Conservation (phyloP, 2,329 filamentous ascomycete species). For the Fonsecaea nubica region DNA sequence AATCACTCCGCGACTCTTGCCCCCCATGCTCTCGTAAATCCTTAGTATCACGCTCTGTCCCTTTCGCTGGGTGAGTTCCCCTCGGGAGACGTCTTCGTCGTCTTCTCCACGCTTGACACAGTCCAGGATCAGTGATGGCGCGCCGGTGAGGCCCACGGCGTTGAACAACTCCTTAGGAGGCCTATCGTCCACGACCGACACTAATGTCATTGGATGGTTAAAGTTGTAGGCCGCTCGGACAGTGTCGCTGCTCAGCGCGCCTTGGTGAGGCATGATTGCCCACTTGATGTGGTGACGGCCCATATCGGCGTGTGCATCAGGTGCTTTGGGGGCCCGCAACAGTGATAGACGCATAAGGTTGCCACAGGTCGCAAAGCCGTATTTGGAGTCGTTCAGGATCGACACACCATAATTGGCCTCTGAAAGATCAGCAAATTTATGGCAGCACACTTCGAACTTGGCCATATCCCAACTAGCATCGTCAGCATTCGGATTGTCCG, state of each 20-base stretch:
- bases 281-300: slow-evolving; percentile 85
- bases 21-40: slow-evolving; percentile 87
- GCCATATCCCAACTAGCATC: slow-evolving; percentile 83
- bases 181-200: slow-evolving; percentile 39
- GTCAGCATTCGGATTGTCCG: slow-evolving; percentile 29
- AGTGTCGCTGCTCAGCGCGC: slow-evolving; percentile 72
- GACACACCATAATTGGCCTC: slow-evolving; percentile 89
- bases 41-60: slow-evolving; percentile 82
- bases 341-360: slow-evolving; percentile 89
- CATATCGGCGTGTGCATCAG: slow-evolving; percentile 94
- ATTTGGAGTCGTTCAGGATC: slow-evolving; percentile 94
- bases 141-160: slow-evolving; percentile 72
- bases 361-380: slow-evolving; percentile 89
- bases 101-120: slow-evolving; percentile 93
- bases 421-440: slow-evolving; percentile 90
- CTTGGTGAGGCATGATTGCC: slow-evolving; percentile 85
- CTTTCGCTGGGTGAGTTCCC: slow-evolving; percentile 66
- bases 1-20: slow-evolving; percentile 75
- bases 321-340: slow-evolving; percentile 86
- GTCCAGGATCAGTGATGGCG: slow-evolving; percentile 77
- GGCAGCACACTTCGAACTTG: slow-evolving; percentile 95
- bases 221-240: slow-evolving; percentile 87
- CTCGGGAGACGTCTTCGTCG: slow-evolving; percentile 70
- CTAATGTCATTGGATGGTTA: slow-evolving; percentile 73
- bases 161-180: slow-evolving; percentile 43